Percentiles rank a stretch among this genome's conserved stretches.
Evolutionary conservation across 257 asterid genomes (phyloP).

Genomic region (Linaria vulgaris): DNA sequence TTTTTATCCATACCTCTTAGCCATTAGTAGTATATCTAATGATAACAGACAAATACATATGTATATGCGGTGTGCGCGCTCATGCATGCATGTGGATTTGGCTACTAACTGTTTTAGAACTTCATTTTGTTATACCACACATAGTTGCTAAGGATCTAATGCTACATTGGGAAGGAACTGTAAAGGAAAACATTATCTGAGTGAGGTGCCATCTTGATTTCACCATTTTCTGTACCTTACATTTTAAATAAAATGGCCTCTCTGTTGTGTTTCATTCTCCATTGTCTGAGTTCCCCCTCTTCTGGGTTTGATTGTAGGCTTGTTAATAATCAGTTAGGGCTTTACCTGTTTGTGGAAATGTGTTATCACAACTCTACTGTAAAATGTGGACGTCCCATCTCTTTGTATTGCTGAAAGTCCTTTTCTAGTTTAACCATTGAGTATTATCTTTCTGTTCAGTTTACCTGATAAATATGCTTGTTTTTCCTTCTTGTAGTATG

Average conservation of each 20-base stretch:
- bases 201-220: background rate
- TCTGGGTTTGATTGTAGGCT: background rate
- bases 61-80: background rate
- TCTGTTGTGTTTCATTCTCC: background rate
- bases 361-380: no score
- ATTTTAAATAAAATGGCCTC: background rate
- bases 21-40: background rate
- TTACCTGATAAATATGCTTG: conserved; percentile 10
- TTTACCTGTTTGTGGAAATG: background rate
- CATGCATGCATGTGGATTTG: background rate
- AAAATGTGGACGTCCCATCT: background rate
- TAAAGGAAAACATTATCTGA: background rate
- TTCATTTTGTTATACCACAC: background rate
- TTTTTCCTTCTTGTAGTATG: conserved; percentile 59
- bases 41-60: background rate
- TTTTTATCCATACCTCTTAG: no score
- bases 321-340: background rate
- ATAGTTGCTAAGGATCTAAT: background rate
- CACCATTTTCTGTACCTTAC: background rate
- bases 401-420: no score
- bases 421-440: background rate
- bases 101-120: background rate
- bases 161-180: background rate
- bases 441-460: background rate
- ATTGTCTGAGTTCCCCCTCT: background rate